Percentiles rank a stretch among this genome's conserved stretches.
Conservation (phyloP, 176 grass and related monocot species). For the Bromus sterilis region DNA sequence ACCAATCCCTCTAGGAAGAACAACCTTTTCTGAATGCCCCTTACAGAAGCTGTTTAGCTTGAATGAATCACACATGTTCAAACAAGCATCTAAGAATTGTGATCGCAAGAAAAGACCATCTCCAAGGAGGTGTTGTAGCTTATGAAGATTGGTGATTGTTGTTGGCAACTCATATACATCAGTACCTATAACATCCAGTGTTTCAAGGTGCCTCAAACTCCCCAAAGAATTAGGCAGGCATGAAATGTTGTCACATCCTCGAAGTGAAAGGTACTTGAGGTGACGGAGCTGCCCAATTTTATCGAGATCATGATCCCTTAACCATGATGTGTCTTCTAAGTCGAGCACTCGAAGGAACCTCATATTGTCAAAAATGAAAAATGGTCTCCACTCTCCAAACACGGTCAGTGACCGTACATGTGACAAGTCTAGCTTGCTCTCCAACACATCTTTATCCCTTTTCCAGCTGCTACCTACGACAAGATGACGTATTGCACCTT, state of each 20-base stretch:
- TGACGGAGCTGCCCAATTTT: conserved; percentile 9
- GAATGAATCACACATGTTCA: background rate
- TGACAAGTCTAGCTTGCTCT: background rate
- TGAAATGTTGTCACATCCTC: accelerated
- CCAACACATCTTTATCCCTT: background rate
- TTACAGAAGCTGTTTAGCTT: too few relatives aligned
- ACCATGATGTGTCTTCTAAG: background rate
- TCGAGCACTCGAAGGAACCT: conserved; percentile 23
- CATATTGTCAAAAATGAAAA: background rate
- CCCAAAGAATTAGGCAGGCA: background rate
- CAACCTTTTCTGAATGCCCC: accelerated
- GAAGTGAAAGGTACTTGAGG: conserved; percentile 11
- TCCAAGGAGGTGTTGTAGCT: background rate
- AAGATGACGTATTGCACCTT: too few relatives aligned
- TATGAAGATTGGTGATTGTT: background rate
- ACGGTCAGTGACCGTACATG: background rate
- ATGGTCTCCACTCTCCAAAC: background rate
- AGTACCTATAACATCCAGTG: background rate
- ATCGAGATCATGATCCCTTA: background rate
- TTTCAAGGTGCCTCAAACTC: background rate
- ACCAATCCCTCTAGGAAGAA: background rate
- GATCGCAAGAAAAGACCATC: background rate
- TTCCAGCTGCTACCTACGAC: background rate
- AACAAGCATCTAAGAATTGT: background rate
- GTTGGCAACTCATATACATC: background rate